phyloP scores from a whole-genome alignment of 306 rosid species.

The Trifolium subterraneum region DNA sequence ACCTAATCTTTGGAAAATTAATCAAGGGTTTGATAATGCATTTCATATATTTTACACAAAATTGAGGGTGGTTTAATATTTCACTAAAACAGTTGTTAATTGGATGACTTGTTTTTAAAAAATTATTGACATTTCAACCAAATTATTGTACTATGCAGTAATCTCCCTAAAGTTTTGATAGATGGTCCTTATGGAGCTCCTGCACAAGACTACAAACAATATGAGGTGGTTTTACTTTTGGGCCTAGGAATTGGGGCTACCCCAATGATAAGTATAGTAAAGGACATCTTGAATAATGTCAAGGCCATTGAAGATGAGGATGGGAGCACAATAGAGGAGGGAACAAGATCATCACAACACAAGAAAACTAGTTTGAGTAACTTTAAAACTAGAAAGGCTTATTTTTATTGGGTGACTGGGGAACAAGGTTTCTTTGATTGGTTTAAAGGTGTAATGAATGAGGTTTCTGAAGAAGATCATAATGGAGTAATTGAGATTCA shows the following conservation, averaged over 20 bases:
- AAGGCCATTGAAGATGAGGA: neutral
- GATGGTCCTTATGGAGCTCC: constrained; percentile 96
- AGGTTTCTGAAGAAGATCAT: constrained; percentile 66
- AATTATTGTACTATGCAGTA: neutral
- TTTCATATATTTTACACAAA: too few relatives aligned
- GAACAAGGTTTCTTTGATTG: constrained; percentile 87
- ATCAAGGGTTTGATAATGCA: too few relatives aligned
- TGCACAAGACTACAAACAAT: constrained; percentile 80
- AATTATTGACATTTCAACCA: too few relatives aligned
- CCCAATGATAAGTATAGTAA: constrained; percentile 77
- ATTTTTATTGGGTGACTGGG: constrained; percentile 84
- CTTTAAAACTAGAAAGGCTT: constrained; percentile 5
- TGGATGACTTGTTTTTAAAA: too few relatives aligned
- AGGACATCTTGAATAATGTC: constrained; percentile 59
- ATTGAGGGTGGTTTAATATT: too few relatives aligned
- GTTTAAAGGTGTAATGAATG: constrained; percentile 81
- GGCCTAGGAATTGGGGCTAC: constrained; percentile 91
- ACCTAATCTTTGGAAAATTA: too few relatives aligned
- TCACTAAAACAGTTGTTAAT: too few relatives aligned
- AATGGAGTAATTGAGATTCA: constrained; percentile 70
- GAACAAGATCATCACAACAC: neutral
- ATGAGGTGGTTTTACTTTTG: constrained; percentile 78
- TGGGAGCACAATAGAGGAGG: neutral
- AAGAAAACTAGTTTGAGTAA: neutral
- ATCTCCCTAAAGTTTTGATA: constrained; percentile 24